These are phyloP conservation scores for Odontarrhena argentea DNA, from an alignment of 345 rosid genomes.

Conservation along the genomic window DNA sequence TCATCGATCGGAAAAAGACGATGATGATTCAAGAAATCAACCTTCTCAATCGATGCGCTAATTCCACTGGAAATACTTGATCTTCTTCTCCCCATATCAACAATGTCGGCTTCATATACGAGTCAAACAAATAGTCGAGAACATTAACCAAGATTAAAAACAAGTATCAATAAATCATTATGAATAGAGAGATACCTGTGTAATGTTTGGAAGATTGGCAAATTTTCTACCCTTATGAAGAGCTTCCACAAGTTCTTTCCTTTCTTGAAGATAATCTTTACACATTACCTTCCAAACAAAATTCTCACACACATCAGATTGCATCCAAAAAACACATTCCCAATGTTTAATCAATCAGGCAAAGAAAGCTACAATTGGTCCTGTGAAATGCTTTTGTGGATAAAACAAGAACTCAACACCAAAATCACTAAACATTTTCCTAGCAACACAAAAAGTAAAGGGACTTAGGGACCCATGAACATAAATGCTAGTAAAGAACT, in stretches of 20 bases:
- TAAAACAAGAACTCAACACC: slow-evolving; percentile 1
- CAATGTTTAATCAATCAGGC: background rate
- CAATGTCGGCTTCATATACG: slow-evolving; percentile 58
- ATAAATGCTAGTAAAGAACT: background rate
- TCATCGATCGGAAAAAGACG: background rate
- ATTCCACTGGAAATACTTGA: slow-evolving; percentile 73
- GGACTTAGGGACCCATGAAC: background rate
- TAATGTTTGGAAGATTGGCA: slow-evolving; percentile 67
- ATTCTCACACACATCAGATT: slow-evolving; percentile 1
- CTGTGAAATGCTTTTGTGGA: background rate
- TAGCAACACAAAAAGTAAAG: background rate
- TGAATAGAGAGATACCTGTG: slow-evolving; percentile 49
- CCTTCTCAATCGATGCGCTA: slow-evolving; percentile 78
- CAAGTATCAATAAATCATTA: background rate
- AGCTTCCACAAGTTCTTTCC: slow-evolving; percentile 66
- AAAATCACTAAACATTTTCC: background rate
- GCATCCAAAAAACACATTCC: background rate
- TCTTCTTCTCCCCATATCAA: slow-evolving; percentile 89
- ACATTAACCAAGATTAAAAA: background rate
- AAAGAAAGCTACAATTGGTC: slow-evolving; percentile 10
- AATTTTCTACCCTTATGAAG: slow-evolving; percentile 71
- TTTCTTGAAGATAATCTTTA: slow-evolving; percentile 67
- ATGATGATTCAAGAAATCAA: slow-evolving; percentile 6
- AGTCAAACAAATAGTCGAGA: background rate
- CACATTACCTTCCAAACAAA: slow-evolving; percentile 71